Conservation (phyloP, 768 basidiomycete genomes). For the Neoboletus magnificus region DNA sequence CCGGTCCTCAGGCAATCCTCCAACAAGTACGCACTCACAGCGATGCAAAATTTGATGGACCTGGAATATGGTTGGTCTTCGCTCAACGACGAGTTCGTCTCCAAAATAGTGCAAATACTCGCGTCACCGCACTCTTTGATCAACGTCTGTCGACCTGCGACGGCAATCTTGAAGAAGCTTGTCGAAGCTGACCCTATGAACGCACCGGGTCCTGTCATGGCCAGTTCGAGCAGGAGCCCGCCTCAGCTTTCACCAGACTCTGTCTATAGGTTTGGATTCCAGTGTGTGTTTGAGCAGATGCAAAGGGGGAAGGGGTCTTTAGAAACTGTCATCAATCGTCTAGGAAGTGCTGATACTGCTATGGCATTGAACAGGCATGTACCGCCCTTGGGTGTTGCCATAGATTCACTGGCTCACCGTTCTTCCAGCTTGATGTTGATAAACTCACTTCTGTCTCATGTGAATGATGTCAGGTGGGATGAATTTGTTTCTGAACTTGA, state of each 20-base stretch:
- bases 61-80: constrained; percentile 77
- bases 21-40: constrained; percentile 73
- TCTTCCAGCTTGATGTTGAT: constrained; percentile 78
- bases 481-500: constrained; percentile 76
- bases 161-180: constrained; percentile 83
- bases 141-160: constrained; percentile 91
- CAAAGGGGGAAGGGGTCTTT: constrained; percentile 64
- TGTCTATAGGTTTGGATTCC: constrained; percentile 81
- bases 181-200: constrained; percentile 81
- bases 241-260: constrained; percentile 61
- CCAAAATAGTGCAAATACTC: constrained; percentile 73
- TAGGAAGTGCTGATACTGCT: constrained; percentile 79
- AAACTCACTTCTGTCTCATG: constrained; percentile 78
- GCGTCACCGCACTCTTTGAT: constrained; percentile 73
- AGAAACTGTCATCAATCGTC: constrained; percentile 76
- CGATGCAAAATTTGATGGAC: constrained; percentile 88
- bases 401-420: constrained; percentile 5
- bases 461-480: constrained; percentile 74
- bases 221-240: constrained; percentile 58
- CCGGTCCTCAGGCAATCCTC: constrained; percentile 7
- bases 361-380: constrained; percentile 79
- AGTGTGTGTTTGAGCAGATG: constrained; percentile 80
- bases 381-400: background rate
- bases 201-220: constrained; percentile 53
- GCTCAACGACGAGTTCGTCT: constrained; percentile 71